These are phyloP conservation scores for Penicillium robsamsonii DNA, from an alignment of 495 filamentous ascomycete species.

Conservation along the genomic window DNA sequence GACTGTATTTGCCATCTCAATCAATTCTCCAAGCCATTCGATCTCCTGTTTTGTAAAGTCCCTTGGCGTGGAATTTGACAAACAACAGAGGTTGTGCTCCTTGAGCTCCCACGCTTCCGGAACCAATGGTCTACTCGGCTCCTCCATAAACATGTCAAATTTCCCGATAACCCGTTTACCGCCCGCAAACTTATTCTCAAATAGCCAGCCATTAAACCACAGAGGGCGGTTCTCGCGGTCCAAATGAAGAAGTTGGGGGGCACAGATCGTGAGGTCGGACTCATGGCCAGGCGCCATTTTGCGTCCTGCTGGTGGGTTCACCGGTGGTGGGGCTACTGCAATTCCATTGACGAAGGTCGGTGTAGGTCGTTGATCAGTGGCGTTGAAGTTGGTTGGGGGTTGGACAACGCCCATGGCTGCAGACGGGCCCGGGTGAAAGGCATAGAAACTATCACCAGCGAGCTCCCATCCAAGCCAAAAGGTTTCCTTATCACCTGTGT, in stretches of 20 bases:
- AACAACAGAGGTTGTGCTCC: not conserved
- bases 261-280: not conserved
- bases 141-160: not conserved
- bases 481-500: not conserved
- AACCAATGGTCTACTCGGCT: not conserved
- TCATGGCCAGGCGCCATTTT: not conserved
- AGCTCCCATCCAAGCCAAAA: not conserved
- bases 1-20: not conserved
- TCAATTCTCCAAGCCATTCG: not conserved
- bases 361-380: not conserved
- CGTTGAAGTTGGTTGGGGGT: not conserved
- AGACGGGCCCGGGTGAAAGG: not conserved
- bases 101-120: not conserved
- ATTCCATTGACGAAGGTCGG: no score
- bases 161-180: not conserved
- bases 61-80: not conserved
- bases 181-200: not conserved
- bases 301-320: not conserved
- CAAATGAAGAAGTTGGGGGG: not conserved
- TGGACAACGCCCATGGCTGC: not conserved
- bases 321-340: no score
- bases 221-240: not conserved
- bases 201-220: not conserved
- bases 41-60: not conserved
- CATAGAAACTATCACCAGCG: not conserved